Conservation (phyloP, 257 asterid species). For the Vinca minor region DNA sequence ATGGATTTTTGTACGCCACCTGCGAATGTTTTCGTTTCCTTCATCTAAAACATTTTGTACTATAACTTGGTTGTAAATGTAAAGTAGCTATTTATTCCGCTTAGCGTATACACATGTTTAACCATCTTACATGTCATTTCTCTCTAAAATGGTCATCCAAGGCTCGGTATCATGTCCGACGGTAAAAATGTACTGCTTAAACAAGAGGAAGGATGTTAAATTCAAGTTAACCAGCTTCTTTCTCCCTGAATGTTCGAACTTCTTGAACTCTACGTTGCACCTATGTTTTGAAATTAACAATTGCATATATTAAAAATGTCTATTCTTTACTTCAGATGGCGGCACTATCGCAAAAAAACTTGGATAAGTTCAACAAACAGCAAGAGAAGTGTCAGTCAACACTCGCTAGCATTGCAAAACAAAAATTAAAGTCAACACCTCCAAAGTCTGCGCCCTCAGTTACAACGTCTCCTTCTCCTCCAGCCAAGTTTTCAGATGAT, state of each 20-base stretch:
- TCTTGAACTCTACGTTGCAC: neutral
- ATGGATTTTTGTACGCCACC: no score
- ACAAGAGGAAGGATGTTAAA: neutral
- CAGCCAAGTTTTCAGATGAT: conserved; percentile 69
- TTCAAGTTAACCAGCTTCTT: neutral
- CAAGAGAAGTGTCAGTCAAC: conserved; percentile 18
- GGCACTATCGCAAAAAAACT: conserved; percentile 14
- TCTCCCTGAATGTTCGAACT: neutral
- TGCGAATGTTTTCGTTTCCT: no score
- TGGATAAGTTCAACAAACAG: conserved; percentile 19
- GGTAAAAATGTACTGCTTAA: neutral
- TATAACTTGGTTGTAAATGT: no score
- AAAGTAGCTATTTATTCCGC: no score
- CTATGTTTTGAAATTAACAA: neutral
- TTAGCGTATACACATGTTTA: no score
- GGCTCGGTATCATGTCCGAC: no score
- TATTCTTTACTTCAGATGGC: conserved; percentile 6
- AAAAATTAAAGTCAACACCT: conserved; percentile 17
- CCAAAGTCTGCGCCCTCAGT: conserved; percentile 23
- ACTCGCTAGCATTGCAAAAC: conserved; percentile 12
- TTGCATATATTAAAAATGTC: neutral
- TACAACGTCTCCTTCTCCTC: conserved; percentile 41
- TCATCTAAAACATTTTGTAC: no score
- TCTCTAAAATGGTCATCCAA: no score
- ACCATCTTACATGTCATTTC: no score